Conservation (phyloP, 305 asterid genomes). For the Solanum hybrid region DNA sequence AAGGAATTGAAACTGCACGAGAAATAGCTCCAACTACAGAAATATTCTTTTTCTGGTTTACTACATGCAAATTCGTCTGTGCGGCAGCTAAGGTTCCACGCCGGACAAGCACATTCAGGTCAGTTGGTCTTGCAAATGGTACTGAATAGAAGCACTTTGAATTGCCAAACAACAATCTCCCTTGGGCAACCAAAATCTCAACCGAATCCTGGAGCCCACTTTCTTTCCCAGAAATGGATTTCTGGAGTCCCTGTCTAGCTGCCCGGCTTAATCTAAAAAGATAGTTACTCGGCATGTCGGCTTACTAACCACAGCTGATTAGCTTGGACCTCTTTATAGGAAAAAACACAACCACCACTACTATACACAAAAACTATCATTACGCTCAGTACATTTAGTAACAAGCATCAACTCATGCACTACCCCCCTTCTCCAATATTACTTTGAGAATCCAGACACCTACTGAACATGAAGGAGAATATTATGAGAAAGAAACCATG, state of each 20-base stretch:
- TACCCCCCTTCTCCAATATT: not conserved
- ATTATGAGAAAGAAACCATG: not conserved
- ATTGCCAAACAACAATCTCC: constrained; percentile 37
- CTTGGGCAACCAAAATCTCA: constrained; percentile 45
- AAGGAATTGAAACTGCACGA: constrained; percentile 64
- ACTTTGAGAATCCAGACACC: not conserved
- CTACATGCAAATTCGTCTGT: constrained; percentile 51
- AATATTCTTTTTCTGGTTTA: constrained; percentile 43
- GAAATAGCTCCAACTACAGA: constrained; percentile 62
- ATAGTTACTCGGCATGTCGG: constrained; percentile 65
- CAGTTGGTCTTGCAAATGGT: constrained; percentile 29
- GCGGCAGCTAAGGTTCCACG: constrained; percentile 65
- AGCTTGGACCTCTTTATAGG: constrained; percentile 14
- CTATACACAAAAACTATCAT: constrained; percentile 37
- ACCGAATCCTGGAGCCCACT: constrained; percentile 37
- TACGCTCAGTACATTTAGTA: constrained; percentile 37
- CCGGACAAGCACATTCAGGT: constrained; percentile 41
- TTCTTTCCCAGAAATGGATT: constrained; percentile 41
- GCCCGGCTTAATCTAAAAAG: constrained; percentile 45
- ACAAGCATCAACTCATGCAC: constrained; percentile 13
- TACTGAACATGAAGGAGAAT: not conserved
- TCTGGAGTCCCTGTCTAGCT: constrained; percentile 38
- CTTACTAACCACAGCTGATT: constrained; percentile 18
- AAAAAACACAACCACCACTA: constrained; percentile 27
- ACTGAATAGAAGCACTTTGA: constrained; percentile 32